phyloP scores from a whole-genome alignment of 345 rosid genomes.

The Excoecaria agallocha region DNA sequence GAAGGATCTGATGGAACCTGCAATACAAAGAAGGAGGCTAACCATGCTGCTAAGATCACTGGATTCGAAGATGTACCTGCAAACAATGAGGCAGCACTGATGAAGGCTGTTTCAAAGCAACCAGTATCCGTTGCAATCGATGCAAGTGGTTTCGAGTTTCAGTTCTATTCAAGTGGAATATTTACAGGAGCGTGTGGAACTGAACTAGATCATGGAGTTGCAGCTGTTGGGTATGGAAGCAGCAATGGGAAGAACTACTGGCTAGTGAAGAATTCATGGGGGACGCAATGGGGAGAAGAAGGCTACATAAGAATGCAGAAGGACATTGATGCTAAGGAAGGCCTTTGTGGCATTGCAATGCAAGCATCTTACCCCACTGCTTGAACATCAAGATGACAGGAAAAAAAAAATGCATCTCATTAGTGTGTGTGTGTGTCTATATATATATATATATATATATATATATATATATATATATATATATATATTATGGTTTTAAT shows the following conservation, averaged over 20 bases:
- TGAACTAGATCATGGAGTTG: slow-evolving; percentile 32
- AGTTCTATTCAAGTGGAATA: slow-evolving; percentile 34
- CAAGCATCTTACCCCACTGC: too few species aligned
- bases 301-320: slow-evolving; percentile 37
- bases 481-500: too few species aligned
- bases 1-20: too few species aligned
- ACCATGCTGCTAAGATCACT: too few species aligned
- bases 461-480: too few species aligned
- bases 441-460: too few species aligned
- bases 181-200: slow-evolving; percentile 32
- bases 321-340: slow-evolving; percentile 28
- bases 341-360: slow-evolving; percentile 43
- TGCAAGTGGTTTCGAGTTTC: slow-evolving; percentile 28
- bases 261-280: too few species aligned
- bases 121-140: slow-evolving; percentile 34
- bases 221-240: slow-evolving; percentile 26
- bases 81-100: slow-evolving; percentile 29
- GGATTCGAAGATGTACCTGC: too few species aligned
- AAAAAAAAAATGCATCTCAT: too few species aligned
- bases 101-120: slow-evolving; percentile 35
- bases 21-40: too few species aligned
- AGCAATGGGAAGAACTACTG: slow-evolving; percentile 23
- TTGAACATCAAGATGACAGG: too few species aligned
- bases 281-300: slow-evolving; percentile 34
- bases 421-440: too few species aligned